Percentiles rank a stretch among this genome's conserved stretches.
These are phyloP conservation scores for Petrea volubilis DNA, from an alignment of 257 asterid genomes.

Conservation along the genomic window DNA sequence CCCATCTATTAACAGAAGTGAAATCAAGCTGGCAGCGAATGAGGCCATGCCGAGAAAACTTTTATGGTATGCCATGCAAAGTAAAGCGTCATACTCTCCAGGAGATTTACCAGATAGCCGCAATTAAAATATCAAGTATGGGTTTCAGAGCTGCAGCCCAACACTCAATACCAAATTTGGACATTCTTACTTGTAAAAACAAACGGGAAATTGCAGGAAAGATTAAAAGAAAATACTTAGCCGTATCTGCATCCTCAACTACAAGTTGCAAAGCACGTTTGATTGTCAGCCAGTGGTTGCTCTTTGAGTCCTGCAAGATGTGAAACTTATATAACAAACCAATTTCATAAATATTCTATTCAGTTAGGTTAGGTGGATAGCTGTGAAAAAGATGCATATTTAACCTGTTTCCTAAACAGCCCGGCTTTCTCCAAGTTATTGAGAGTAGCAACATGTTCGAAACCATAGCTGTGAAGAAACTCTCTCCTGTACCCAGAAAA, in stretches of 20 bases:
- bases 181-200: slow-evolving; percentile 1
- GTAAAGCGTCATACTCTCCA: background rate
- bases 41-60: background rate
- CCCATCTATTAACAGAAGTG: background rate
- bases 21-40: background rate
- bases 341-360: slow-evolving; percentile 16
- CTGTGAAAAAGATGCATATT: slow-evolving; percentile 10
- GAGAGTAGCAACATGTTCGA: slow-evolving; percentile 87
- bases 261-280: slow-evolving; percentile 87
- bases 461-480: slow-evolving; percentile 96
- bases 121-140: background rate
- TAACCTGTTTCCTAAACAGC: slow-evolving; percentile 82
- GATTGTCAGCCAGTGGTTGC: slow-evolving; percentile 86
- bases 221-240: slow-evolving; percentile 57
- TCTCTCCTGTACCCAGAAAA: slow-evolving; percentile 70
- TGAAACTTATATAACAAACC: slow-evolving; percentile 14
- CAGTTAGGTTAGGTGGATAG: slow-evolving; percentile 4
- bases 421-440: slow-evolving; percentile 96
- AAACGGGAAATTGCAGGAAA: slow-evolving; percentile 6
- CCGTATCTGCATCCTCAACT: slow-evolving; percentile 82
- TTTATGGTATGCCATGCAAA: background rate
- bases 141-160: background rate
- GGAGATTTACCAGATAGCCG: slow-evolving; percentile 1
- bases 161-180: slow-evolving; percentile 8
- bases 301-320: slow-evolving; percentile 73